phyloP scores from a whole-genome alignment of 768 basidiomycete species.

The Rubroboletus satanas region DNA sequence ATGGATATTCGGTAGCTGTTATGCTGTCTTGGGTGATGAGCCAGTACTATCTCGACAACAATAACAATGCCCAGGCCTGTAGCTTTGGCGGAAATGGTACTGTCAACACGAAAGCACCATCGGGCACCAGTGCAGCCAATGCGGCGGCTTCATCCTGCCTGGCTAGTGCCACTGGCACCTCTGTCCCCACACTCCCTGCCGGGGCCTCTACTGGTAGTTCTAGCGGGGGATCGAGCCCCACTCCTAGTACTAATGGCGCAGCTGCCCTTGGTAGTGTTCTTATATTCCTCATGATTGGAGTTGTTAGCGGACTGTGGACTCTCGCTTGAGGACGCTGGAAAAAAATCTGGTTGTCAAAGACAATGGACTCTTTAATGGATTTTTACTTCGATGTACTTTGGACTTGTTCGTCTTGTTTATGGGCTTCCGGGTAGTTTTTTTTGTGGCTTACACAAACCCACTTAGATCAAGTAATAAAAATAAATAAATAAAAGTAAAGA shows the following conservation, averaged over 20 bases:
- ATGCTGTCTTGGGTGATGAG: slow-evolving; percentile 84
- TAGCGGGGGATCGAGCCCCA: slow-evolving; percentile 22
- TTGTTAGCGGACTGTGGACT: slow-evolving; percentile 44
- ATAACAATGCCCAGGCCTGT: slow-evolving; percentile 59
- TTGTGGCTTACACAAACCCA: background rate
- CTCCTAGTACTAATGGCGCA: slow-evolving; percentile 22
- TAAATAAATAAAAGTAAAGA: background rate
- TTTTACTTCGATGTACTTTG: background rate
- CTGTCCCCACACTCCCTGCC: slow-evolving; percentile 53
- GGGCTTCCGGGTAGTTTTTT: background rate
- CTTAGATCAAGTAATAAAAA: background rate
- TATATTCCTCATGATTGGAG: slow-evolving; percentile 32
- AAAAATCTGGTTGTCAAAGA: background rate
- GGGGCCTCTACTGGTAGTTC: slow-evolving; percentile 21
- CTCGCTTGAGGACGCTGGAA: slow-evolving; percentile 24
- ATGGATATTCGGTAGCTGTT: slow-evolving; percentile 44
- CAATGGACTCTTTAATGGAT: slow-evolving; percentile 3
- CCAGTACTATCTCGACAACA: slow-evolving; percentile 64
- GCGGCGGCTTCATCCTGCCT: slow-evolving; percentile 66
- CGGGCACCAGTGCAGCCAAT: slow-evolving; percentile 45
- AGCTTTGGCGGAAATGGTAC: slow-evolving; percentile 84
- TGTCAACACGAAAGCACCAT: slow-evolving; percentile 53
- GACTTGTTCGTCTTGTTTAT: background rate
- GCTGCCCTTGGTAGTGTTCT: slow-evolving; percentile 32
- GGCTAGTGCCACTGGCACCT: slow-evolving; percentile 57